Evolutionary conservation across 257 asterid genomes (phyloP), one percentile per base, ranked within the genome.

Genomic region (Cinchona pubescens): DNA sequence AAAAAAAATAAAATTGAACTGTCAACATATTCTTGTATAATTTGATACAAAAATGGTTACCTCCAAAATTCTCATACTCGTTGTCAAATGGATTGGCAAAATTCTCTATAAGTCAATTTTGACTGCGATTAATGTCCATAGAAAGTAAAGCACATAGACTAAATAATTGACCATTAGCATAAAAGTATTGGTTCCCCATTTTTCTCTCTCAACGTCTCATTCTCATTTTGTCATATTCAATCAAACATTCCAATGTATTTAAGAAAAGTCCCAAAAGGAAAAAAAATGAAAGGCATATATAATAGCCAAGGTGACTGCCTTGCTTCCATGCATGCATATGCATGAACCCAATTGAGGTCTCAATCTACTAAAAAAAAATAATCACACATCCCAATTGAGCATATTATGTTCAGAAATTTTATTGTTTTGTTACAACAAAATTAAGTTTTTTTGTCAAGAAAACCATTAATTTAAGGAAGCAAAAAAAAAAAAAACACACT

Each of bases 131-230:
- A 68, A 43, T 68, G 30, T 68, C 74, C 74, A 48, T n/a, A 53
- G 14, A 63, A 74, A 11, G 3, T 5, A 51, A n/a, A 62, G 18
- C 27, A 51, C 12, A 16, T 5, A 45, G 27, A 77, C 67, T 18
- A 34, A 40, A 45, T n/a, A 12, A 67, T 63, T 70, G 75, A 78
- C 85, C 80, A 55, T 61, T 76, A 51, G 62, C 42, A 59, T 18
- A 40, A 77, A 75, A 65, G 74, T 43, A 49, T n/a, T 49, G 85
- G 83, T 55, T 71, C 59, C 65, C 78, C 85, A 58, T 78, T 71
- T 43, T 79, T 75, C 70, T 70, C 85, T 79, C 83, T 42, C 76
- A 49, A 42, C 79, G 67, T 70, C 75, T 55, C 79, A 69, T 81
- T 82, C 60, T 8, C 77, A 15, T 48, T 42, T 29, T 32, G 67